Base-by-base conservation (phyloP, 2,329 filamentous ascomycete species). In the Blumeriella jaapii region DNA sequence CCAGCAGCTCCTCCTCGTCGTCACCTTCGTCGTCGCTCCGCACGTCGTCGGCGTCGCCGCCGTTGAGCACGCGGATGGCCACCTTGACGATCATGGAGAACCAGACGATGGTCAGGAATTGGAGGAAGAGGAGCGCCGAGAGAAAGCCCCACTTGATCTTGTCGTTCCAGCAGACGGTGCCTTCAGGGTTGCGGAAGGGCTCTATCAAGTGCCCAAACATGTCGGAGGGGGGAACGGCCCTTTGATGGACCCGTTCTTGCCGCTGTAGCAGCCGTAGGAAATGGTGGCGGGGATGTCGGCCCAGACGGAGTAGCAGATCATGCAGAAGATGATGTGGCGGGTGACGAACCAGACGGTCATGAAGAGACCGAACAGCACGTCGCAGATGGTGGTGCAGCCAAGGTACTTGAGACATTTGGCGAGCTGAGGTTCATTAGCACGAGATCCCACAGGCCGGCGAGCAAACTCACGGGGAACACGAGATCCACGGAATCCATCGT, bases 401-500 rank as follows among this genome's bases (percentile, higher is more conserved):
- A 86, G 64, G 57, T 96, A 98, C 59, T 94, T 95, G 48, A 96
- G 73, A 52, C 87, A 83, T 61, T 98, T 98, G 49, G 91, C 91
- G 18, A 77, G 64, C 85, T 93, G 42, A 20, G 25, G 29, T n/a
- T 15, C 31, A 43, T 36, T n/a, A 7, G 27, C 29, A 24, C 28
- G 27, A 23, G 11, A 22, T 34, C 14, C 3, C 8, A 33, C 15
- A 22, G 10, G 11, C 20, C 9, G 4, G 8, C 10, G n/a, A 7
- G 9, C 11, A 19, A 29, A 58, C 79, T 57, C 65, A 94, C 84
- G 28, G 89, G 82, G 25, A 98, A 69, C 41, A 94, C 69, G 32
- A 94, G 69, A 55, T 96, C 91, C 29, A 93, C 84, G 34, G 93
- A 69, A 54, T 98, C 91, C 86, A 96, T 95, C 46, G 93, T 69